These are phyloP conservation scores for Elsinoe arachidis DNA, from an alignment of 2,329 filamentous ascomycete genomes.

Conservation along the genomic window DNA sequence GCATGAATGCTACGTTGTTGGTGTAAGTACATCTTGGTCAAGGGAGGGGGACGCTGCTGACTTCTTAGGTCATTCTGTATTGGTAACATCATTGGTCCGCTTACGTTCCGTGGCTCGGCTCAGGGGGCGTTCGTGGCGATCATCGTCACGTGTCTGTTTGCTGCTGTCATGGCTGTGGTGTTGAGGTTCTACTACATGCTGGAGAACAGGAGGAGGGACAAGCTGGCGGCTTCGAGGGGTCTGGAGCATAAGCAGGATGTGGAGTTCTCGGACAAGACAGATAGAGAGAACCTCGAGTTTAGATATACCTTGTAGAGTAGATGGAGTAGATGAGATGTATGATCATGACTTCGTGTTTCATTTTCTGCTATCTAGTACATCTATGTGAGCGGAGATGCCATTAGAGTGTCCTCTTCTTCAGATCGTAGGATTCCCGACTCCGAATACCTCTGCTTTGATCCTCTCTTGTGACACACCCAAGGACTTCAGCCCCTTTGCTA, in stretches of 20 bases:
- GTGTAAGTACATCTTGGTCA: constrained; percentile 13
- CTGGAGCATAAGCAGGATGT: constrained; percentile 19
- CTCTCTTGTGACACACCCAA: constrained; percentile 50
- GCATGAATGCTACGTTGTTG: constrained; percentile 56
- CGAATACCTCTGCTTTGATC: constrained; percentile 50
- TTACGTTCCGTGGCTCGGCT: constrained; percentile 30
- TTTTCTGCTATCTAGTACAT: not conserved
- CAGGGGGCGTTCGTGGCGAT: constrained; percentile 25
- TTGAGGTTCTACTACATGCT: constrained; percentile 45
- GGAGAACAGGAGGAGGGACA: constrained; percentile 32
- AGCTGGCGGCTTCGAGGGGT: constrained; percentile 20
- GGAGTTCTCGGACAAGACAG: constrained; percentile 23
- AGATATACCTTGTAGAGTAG: constrained; percentile 16
- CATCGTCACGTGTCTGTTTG: constrained; percentile 27
- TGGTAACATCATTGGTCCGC: constrained; percentile 36
- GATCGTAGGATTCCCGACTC: constrained; percentile 3
- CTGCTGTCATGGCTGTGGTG: constrained; percentile 33
- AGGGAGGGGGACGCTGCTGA: not conserved
- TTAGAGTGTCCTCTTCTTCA: not conserved
- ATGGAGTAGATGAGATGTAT: not conserved
- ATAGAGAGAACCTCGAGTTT: constrained; percentile 25
- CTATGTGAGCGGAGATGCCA: not conserved
- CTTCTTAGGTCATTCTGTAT: constrained; percentile 20
- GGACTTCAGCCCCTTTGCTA: constrained; percentile 44
- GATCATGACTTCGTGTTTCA: not conserved